Percentiles rank a stretch among this genome's conserved stretches.
These are phyloP conservation scores for Hypoxylon sp. DNA, from an alignment of 2,329 filamentous ascomycete genomes.

Conservation along the genomic window DNA sequence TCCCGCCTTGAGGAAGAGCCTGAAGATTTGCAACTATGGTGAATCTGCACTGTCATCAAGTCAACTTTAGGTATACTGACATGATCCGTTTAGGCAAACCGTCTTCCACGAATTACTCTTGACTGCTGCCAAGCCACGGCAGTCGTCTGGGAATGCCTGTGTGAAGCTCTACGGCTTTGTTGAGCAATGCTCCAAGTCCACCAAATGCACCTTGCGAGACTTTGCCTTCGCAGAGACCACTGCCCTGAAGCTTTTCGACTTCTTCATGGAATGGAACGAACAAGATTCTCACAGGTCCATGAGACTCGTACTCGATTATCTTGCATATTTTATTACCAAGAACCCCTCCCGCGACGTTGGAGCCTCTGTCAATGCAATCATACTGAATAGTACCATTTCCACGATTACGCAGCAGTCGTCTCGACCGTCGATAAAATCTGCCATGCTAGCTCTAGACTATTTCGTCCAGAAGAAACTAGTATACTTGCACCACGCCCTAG, in stretches of 20 bases:
- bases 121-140: slow-evolving; percentile 61
- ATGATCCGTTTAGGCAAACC: slow-evolving; percentile 39
- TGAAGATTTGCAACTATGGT: slow-evolving; percentile 38
- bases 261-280: slow-evolving; percentile 73
- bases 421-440: slow-evolving; percentile 72
- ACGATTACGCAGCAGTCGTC: slow-evolving; percentile 68
- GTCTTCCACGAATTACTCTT: slow-evolving; percentile 59
- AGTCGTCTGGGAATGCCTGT: slow-evolving; percentile 64
- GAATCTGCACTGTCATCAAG: slow-evolving; percentile 25
- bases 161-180: slow-evolving; percentile 69
- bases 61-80: slow-evolving; percentile 25
- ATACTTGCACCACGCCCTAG: slow-evolving; percentile 54
- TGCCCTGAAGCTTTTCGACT: slow-evolving; percentile 62
- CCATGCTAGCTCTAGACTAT: slow-evolving; percentile 71
- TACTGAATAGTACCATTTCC: slow-evolving; percentile 62
- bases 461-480: slow-evolving; percentile 69
- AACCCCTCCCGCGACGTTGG: slow-evolving; percentile 56
- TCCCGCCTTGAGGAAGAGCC: slow-evolving; percentile 44
- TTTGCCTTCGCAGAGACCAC: slow-evolving; percentile 63
- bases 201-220: slow-evolving; percentile 49
- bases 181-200: slow-evolving; percentile 64
- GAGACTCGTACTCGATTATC: slow-evolving; percentile 67
- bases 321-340: slow-evolving; percentile 58
- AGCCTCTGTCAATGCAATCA: slow-evolving; percentile 51
- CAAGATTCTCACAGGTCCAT: slow-evolving; percentile 70